phyloP scores from a whole-genome alignment of 768 basidiomycete genomes.

The Russula brevipes region DNA sequence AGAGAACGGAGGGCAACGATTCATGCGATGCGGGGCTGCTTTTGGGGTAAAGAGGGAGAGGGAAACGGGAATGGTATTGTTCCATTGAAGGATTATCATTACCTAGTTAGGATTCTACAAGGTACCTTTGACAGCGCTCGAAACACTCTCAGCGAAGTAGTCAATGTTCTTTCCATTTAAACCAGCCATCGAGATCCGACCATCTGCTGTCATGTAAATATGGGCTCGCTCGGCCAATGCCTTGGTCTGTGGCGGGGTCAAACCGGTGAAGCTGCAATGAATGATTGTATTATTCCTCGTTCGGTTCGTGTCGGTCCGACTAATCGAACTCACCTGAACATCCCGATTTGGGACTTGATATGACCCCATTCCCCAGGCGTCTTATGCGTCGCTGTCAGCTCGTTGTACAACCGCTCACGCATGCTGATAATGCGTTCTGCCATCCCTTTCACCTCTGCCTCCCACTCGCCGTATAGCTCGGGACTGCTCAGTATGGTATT shows the following conservation, averaged over 20 bases:
- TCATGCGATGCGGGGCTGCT: neutral
- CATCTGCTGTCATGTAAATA: conserved; percentile 91
- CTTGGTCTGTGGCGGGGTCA: conserved; percentile 74
- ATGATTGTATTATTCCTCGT: neutral
- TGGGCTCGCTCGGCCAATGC: conserved; percentile 82
- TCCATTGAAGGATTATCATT: conserved; percentile 8
- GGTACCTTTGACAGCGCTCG: conserved; percentile 73
- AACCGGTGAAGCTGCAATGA: conserved; percentile 67
- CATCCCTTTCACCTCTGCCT: conserved; percentile 91
- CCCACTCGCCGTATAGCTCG: conserved; percentile 81
- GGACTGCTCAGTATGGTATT: conserved; percentile 72
- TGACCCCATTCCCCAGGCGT: conserved; percentile 96
- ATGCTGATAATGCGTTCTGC: conserved; percentile 91
- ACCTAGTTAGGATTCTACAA: conserved; percentile 41
- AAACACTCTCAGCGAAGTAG: conserved; percentile 85
- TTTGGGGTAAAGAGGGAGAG: neutral
- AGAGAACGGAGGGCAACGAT: conserved; percentile 1
- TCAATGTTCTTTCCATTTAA: conserved; percentile 79
- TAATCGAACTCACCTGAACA: conserved; percentile 73
- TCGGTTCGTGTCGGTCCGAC: conserved; percentile 1
- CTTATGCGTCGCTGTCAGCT: conserved; percentile 68
- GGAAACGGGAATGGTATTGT: neutral
- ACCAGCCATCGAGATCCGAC: conserved; percentile 92
- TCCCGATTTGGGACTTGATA: conserved; percentile 93
- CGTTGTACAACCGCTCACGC: conserved; percentile 76